Evolutionary conservation across 75 land plant species (phyloP), one percentile per base, ranked within the genome.

Genomic region (Cupressus sempervirens): DNA sequence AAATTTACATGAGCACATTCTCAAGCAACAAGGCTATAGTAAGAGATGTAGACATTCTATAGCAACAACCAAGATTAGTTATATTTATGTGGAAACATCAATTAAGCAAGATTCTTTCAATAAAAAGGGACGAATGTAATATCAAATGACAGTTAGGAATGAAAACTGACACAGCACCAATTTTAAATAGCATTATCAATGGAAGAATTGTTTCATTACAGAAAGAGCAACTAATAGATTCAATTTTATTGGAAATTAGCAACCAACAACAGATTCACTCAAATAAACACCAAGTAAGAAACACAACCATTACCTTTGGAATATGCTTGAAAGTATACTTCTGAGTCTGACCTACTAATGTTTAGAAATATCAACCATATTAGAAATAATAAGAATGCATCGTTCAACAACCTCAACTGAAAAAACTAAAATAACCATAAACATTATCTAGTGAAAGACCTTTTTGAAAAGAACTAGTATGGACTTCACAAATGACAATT

Each of bases 251-350:
- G 74, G 74, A 72, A 72, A 15, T 14, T 36, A 72, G 12, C 32
- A 32, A 68, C 74, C 35, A 72, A 72, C 13, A 32, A 72, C 36
- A 72, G 16, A 50, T 4, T 30, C 34, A 38, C 13, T 48, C 14
- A 35, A 1, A 15, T 56, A 80, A 82, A 58, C 50, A 32, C 16
- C 34, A 14, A 82, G 50, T 35, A 75, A n/a, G 45, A 84, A 77
- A 56, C 52, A 34, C 3, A 70, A 29, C 56, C n/a, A 46, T 62
- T 83, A 95, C 98, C 94, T 93, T 96, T 8, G 98, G 98, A 84
- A 96, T 87, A 87, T 96, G 96, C 89, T 93, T 93, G 89, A 88
- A 91, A 62, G 83, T 81, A 75, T 88, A 88, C 84, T 85, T 88
- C 29, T 84, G 14, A 35, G 86, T 7, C 18, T 18, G n/a, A 83